These are phyloP conservation scores for Torulaspora maleeae DNA, from an alignment of 805 yeast genomes.

Conservation along the genomic window DNA sequence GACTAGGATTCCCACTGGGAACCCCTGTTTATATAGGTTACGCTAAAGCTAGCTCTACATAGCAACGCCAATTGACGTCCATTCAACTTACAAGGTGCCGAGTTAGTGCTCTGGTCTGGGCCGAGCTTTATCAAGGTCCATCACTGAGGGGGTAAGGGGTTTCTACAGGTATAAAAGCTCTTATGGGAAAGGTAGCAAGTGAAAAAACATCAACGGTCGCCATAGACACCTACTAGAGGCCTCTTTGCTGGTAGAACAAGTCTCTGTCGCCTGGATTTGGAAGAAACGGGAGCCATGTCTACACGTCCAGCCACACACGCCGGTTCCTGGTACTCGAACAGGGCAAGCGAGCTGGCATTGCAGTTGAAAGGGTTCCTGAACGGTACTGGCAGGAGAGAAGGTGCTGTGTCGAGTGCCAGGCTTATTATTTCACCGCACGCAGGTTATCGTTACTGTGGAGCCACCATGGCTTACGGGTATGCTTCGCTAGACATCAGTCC, in stretches of 20 bases:
- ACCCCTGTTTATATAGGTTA: constrained; percentile 1
- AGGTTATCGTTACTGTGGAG: constrained; percentile 81
- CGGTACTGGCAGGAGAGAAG: constrained; percentile 10
- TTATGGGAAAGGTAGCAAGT: not conserved
- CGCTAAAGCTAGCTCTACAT: constrained; percentile 1
- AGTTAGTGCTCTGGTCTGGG: not conserved
- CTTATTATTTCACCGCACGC: constrained; percentile 61
- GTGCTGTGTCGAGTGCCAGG: constrained; percentile 36
- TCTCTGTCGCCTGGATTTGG: not conserved
- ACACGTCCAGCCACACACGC: constrained; percentile 75
- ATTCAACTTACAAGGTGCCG: not conserved
- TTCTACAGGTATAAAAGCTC: not conserved
- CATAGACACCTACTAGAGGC: not conserved
- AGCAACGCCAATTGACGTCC: not conserved
- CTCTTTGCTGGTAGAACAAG: not conserved
- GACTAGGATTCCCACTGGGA: constrained; percentile 31
- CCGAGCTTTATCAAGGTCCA: not conserved
- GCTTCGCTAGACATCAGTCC: constrained; percentile 54
- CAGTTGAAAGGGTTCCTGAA: constrained; percentile 50
- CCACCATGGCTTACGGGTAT: constrained; percentile 71
- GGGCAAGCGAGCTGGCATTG: constrained; percentile 39
- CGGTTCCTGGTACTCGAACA: constrained; percentile 79
- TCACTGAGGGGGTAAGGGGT: constrained; percentile 13
- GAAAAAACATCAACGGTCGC: not conserved
- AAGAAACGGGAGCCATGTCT: constrained; percentile 7